These are phyloP conservation scores for Astrocystis sublimbata DNA, from an alignment of 495 filamentous ascomycete species.

Conservation along the genomic window DNA sequence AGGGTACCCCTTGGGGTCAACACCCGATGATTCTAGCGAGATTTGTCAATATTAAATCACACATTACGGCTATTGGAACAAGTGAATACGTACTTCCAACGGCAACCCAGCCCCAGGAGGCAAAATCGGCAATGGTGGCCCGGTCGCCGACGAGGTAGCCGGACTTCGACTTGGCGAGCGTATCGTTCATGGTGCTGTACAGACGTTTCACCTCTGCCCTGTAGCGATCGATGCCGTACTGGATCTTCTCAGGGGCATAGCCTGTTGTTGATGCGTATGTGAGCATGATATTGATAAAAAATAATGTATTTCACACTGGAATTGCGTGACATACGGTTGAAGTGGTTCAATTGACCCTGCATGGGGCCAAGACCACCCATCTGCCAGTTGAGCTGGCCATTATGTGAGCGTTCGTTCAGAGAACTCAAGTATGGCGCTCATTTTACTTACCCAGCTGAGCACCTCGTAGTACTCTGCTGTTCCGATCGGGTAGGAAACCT, in stretches of 20 bases:
- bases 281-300: too few species aligned
- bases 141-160: constrained; percentile 78
- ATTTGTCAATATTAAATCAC: constrained; percentile 5
- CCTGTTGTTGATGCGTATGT: constrained; percentile 27
- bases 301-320: background rate
- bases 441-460: constrained; percentile 65
- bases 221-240: constrained; percentile 84
- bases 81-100: constrained; percentile 35
- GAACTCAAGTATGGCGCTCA: too few species aligned
- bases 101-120: constrained; percentile 76
- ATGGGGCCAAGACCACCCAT: constrained; percentile 84
- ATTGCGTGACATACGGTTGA: constrained; percentile 51
- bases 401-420: background rate
- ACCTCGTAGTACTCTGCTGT: constrained; percentile 75
- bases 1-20: constrained; percentile 79
- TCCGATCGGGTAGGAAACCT: constrained; percentile 77
- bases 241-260: constrained; percentile 84
- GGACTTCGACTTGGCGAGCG: constrained; percentile 62
- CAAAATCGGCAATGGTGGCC: constrained; percentile 81
- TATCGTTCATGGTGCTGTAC: constrained; percentile 75
- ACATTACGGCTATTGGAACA: background rate
- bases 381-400: constrained; percentile 47
- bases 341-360: constrained; percentile 92
- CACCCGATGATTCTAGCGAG: constrained; percentile 64
- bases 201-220: constrained; percentile 77